Evolutionary conservation across 257 asterid species (phyloP).

Genomic region (Solanum stenotomum): DNA sequence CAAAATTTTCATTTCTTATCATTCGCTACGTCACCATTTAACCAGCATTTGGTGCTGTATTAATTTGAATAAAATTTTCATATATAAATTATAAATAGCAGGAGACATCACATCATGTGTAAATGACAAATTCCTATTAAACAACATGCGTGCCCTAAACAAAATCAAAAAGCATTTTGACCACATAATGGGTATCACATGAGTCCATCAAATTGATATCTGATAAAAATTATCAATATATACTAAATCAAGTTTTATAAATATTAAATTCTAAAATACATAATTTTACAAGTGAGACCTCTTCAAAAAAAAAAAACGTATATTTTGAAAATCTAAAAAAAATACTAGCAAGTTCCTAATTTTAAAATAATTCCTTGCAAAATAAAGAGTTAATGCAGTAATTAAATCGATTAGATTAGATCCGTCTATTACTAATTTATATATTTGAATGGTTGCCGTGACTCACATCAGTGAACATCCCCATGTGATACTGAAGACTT

Average conservation of each 20-base stretch:
- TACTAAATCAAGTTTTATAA: not conserved
- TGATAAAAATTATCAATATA: not conserved
- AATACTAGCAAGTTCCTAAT: not conserved
- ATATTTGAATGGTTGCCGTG: not conserved
- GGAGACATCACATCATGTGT: not conserved
- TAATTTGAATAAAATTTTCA: not conserved
- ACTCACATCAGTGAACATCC: not conserved
- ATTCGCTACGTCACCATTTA: not conserved
- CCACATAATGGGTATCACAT: not conserved
- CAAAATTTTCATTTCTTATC: not conserved
- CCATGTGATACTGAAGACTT: not conserved
- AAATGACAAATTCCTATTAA: not conserved
- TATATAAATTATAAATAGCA: too few species aligned
- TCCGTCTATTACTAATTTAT: not conserved
- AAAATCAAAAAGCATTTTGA: not conserved
- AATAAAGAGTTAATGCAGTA: not conserved
- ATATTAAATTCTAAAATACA: not conserved
- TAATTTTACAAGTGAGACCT: not conserved
- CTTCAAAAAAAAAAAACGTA: not conserved
- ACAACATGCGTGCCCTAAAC: not conserved
- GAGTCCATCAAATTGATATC: not conserved
- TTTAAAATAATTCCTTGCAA: not conserved
- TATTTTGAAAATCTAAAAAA: not conserved
- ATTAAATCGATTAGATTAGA: not conserved
- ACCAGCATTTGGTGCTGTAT: not conserved